Conservation (phyloP, 495 filamentous ascomycete genomes). For the Tuber melanosporum region DNA sequence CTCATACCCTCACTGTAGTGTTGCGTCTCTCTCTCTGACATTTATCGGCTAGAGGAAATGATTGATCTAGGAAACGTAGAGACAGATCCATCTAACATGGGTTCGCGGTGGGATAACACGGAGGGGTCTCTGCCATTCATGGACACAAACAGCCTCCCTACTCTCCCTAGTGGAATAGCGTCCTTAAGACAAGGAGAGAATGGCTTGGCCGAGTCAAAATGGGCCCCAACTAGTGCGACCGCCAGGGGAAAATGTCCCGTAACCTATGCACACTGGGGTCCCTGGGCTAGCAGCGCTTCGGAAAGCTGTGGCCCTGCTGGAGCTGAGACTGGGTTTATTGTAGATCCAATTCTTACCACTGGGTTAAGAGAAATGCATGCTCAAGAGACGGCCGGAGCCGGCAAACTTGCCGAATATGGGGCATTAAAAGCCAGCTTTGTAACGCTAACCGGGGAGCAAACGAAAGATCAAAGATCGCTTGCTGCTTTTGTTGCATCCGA, state of each 20-base stretch:
- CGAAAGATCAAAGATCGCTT: neutral
- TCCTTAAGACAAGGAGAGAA: neutral
- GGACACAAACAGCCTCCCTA: neutral
- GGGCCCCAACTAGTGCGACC: neutral
- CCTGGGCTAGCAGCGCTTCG: neutral
- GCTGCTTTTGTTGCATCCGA: neutral
- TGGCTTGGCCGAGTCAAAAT: neutral
- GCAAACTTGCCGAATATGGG: neutral
- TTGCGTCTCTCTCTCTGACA: neutral
- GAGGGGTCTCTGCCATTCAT: neutral
- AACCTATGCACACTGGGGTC: neutral
- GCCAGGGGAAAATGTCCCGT: neutral
- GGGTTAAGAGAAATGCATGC: neutral
- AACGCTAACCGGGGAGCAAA: neutral
- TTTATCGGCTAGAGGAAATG: neutral
- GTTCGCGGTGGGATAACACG: neutral
- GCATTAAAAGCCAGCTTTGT: neutral
- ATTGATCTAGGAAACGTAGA: neutral
- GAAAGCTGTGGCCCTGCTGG: neutral
- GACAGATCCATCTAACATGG: neutral
- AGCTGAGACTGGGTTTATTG: neutral
- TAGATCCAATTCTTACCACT: neutral
- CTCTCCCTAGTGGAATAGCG: neutral
- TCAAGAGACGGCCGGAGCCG: neutral
- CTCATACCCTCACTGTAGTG: neutral